phyloP scores from a whole-genome alignment of 495 filamentous ascomycete species.

The Saxophila tyrrhenica region DNA sequence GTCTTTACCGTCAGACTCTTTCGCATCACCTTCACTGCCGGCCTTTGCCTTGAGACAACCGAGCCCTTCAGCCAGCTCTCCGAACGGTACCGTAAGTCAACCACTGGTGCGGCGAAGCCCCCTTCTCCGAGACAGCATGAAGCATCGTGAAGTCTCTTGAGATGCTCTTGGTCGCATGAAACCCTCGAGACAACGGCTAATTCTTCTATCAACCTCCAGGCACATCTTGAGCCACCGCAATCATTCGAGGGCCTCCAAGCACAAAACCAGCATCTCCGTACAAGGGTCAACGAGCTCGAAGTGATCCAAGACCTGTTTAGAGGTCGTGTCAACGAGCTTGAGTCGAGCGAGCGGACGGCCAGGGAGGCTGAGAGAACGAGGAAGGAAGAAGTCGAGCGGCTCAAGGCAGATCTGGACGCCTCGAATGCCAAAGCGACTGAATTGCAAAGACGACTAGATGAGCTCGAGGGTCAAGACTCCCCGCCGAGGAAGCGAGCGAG shows the following conservation, averaged over 20 bases:
- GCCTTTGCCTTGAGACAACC: constrained; percentile 46
- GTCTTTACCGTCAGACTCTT: constrained; percentile 49
- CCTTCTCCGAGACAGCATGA: too few relatives aligned
- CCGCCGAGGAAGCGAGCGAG: not conserved
- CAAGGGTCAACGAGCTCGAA: constrained; percentile 59
- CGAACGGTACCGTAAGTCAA: constrained; percentile 49
- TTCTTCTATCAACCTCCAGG: too few relatives aligned
- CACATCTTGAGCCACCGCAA: constrained; percentile 58
- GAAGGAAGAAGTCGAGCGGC: constrained; percentile 41
- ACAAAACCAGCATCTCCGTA: constrained; percentile 27
- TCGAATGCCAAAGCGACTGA: constrained; percentile 66
- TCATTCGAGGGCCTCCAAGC: constrained; percentile 44
- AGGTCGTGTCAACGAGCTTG: constrained; percentile 75
- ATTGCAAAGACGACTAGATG: constrained; percentile 35
- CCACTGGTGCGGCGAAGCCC: too few relatives aligned
- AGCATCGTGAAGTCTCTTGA: too few relatives aligned
- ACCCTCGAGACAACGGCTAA: too few relatives aligned
- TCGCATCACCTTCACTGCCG: constrained; percentile 48
- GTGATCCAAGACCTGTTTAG: constrained; percentile 91
- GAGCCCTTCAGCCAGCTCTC: constrained; percentile 54
- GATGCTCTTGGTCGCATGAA: too few relatives aligned
- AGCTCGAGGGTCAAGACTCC: not conserved
- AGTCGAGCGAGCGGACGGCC: constrained; percentile 61
- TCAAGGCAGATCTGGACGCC: constrained; percentile 62
- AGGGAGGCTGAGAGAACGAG: constrained; percentile 46